Base-by-base conservation (phyloP, 495 filamentous ascomycete genomes). In the Coniosporium apollinis region DNA sequence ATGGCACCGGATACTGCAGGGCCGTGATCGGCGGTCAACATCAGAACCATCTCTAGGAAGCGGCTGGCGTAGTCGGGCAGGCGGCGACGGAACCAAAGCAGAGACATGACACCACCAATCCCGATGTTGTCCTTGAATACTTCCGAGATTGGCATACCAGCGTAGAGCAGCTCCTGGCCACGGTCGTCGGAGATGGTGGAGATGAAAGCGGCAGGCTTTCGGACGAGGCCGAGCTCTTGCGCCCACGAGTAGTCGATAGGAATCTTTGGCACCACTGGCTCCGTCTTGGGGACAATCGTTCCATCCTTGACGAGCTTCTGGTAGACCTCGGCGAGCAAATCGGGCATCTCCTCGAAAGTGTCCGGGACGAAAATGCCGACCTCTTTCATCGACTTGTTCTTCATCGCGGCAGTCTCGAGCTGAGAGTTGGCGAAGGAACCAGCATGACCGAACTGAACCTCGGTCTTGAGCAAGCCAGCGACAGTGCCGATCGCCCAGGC, bases 211-310 rank as follows among this genome's bases (percentile, higher is more conserved):
- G 89, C 89, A 47, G 89, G 89, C 72, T 97, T 97, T 62, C 89
- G 91, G 68, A 97, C 83, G 48, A 97, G 86, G 56, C 89, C 89
- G 41, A 97, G 79, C 62, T 97, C 89, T 66, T 96, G 91, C 17
- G 89, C 89, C 89, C 89, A 97, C 15, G 85, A 84, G 76, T 97
- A 97, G 65, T 97, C 89, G 50, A 97, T 94, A 51, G 89, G 89
- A 56, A 97, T 97, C 82, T 97, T 97, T 54, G 89, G 89, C 16
- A 84, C 79, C 39, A 79, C 70, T 31, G 91, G 89, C 70, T 97
- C 89, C 31, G 82, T 64, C 48, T 77, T 67, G 39, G 86, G 85
- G 56, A 71, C 70, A 56, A 97, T 82, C 45, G 68, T 74, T 56
- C 86, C 87, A 39, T 80, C 64, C 54, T 74, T 68, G 55, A 96